A percentile compares a stretch with the other conserved stretches of the same genome.
phyloP scores from a whole-genome alignment of 352 stramenopile species.

The Globisporangium paroecandrum region DNA sequence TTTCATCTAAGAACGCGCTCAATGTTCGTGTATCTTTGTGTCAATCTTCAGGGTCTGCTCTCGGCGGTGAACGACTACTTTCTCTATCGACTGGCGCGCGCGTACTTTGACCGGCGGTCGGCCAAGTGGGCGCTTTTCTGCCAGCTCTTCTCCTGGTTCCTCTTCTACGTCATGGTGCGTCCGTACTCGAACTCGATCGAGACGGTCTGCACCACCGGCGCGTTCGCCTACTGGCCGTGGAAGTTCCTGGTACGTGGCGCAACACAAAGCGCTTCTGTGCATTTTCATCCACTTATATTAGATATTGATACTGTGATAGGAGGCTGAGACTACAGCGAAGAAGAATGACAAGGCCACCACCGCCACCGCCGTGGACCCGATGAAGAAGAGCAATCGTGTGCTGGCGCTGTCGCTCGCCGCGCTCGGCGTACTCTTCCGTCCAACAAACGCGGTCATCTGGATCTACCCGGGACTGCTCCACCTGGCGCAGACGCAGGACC shows the following conservation, averaged over 20 bases:
- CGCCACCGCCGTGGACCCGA: not conserved
- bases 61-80: conserved; percentile 72
- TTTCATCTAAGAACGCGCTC: not conserved
- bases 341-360: conserved; percentile 33
- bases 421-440: conserved; percentile 75
- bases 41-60: conserved; percentile 39
- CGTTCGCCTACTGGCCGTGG: conserved; percentile 79
- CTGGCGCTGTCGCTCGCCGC: conserved; percentile 57
- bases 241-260: conserved; percentile 42
- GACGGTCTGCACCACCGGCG: conserved; percentile 70
- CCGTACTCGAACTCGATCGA: conserved; percentile 87
- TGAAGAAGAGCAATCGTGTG: conserved; percentile 31
- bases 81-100: conserved; percentile 55
- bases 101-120: conserved; percentile 61
- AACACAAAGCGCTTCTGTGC: no score
- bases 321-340: conserved; percentile 32
- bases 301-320: conserved; percentile 7
- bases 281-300: not conserved
- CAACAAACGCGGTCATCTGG: conserved; percentile 78
- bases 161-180: conserved; percentile 82
- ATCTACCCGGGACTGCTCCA: conserved; percentile 61
- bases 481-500: conserved; percentile 46
- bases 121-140: conserved; percentile 76
- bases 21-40: not conserved
- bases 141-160: conserved; percentile 81